Evolutionary conservation across 306 rosid species (phyloP), one percentile per base, ranked within the genome.

Genomic region (Malus orientalis): DNA sequence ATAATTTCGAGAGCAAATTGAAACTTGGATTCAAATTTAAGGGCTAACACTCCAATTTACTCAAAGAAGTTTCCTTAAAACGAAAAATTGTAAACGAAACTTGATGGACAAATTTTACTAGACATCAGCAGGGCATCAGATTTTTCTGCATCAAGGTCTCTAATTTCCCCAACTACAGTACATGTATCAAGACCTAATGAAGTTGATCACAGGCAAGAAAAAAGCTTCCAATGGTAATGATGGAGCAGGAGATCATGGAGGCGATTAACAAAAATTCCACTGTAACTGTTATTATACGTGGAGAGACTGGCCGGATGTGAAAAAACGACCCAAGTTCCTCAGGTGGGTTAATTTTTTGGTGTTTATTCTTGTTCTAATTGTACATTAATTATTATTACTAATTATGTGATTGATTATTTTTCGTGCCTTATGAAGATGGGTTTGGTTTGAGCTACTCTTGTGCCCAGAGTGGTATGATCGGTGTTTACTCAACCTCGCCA

Each of bases 241-340:
- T 90, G 97, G 94, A 93, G 85, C 98, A 93, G 73, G 98, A 93
- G 90, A 93, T 93, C 57, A 91, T 91, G 98, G 98, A 93, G 87
- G 96, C 98, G 67, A 77, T 93, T 67, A 88, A 81, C 85, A 84
- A 91, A 22, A 76, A 82, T 73, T 82, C 92, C 20, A 36, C 8
- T 36, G 40, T 33, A 33, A 85, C 76, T 83, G 91, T 93, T 64
- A 91, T 93, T 81, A 78, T 93, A 80, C 91, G 98, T 57, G 98
- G 98, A 89, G 97, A 93, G 80, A 93, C 97, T 78, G 97, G 98
- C 71, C 7, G 8, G 38, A 33, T 93, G 98, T 88, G 98, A 97
- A 79, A 93, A 93, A 93, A 93, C 93, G 33, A 93, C 98, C 73
- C 98, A 93, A 89, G 97, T 93, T 86, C 97, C 98, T 69, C 98